Conservation (phyloP, 2,329 filamentous ascomycete genomes). For the Alternaria triticina region DNA sequence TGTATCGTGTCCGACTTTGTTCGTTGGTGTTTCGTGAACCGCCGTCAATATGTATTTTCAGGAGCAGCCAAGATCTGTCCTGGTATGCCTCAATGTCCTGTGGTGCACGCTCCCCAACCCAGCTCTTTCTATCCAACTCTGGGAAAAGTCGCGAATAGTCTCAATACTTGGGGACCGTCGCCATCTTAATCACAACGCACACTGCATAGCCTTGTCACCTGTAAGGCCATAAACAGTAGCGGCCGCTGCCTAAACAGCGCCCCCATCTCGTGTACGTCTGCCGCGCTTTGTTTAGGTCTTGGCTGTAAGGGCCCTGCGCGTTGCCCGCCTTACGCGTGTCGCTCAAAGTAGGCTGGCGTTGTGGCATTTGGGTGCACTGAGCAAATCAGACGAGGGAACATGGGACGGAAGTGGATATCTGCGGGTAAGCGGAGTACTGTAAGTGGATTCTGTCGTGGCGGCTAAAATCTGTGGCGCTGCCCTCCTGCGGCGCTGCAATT, state of each 20-base stretch:
- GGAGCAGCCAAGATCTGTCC: neutral
- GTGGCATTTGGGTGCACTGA: neutral
- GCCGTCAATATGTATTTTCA: neutral
- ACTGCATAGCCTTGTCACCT: neutral
- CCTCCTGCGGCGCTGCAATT: neutral
- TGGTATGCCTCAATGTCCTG: neutral
- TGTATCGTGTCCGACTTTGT: neutral
- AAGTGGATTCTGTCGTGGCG: neutral
- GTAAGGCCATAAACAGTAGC: neutral
- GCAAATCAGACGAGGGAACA: neutral
- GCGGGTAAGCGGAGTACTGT: conserved; percentile 1
- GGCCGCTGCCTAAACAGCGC: conserved; percentile 1
- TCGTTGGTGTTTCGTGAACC: neutral
- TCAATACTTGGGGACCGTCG: neutral
- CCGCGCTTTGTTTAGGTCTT: conserved; percentile 6
- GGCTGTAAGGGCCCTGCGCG: conserved; percentile 1
- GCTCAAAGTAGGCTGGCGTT: conserved; percentile 1
- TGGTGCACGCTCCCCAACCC: neutral
- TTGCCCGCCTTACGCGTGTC: neutral
- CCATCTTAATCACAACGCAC: conserved; percentile 1
- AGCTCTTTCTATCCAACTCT: neutral
- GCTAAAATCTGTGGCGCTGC: conserved; percentile 1
- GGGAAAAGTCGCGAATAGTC: neutral
- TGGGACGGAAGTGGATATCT: neutral
- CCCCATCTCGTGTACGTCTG: neutral